Evolutionary conservation across 2,329 filamentous ascomycete species (phyloP).

Genomic region (Cladosporium sp.): DNA sequence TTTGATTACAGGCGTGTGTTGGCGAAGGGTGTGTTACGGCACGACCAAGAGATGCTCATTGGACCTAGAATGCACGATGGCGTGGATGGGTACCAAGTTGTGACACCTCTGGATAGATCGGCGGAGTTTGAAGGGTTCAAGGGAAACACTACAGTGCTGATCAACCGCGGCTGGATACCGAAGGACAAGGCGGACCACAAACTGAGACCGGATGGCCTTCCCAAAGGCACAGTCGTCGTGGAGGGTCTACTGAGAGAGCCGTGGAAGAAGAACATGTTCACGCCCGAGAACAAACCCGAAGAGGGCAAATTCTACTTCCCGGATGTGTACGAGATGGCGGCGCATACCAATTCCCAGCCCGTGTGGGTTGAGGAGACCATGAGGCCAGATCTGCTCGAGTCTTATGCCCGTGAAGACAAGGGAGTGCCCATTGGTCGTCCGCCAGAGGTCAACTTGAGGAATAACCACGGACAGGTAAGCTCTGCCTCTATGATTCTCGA

Average conservation of each 20-base stretch:
- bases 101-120: conserved; percentile 82
- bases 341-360: conserved; percentile 74
- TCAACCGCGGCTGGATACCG: conserved; percentile 89
- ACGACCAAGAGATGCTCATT: conserved; percentile 95
- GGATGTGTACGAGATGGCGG: conserved; percentile 89
- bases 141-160: conserved; percentile 67
- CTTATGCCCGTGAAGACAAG: conserved; percentile 72
- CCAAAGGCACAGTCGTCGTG: conserved; percentile 69
- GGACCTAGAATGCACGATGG: conserved; percentile 88
- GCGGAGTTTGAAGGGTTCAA: conserved; percentile 39
- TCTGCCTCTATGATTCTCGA: not conserved
- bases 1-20: conserved; percentile 90
- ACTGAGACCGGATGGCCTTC: conserved; percentile 63
- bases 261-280: conserved; percentile 98
- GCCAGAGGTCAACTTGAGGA: conserved; percentile 87
- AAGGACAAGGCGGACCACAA: conserved; percentile 69
- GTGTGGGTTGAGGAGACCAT: conserved; percentile 97
- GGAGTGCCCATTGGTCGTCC: conserved; percentile 87
- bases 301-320: conserved; percentile 91
- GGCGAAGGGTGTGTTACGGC: conserved; percentile 70
- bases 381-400: conserved; percentile 75
- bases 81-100: conserved; percentile 83
- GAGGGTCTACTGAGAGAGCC: conserved; percentile 84
- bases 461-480: conserved; percentile 79
- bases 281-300: conserved; percentile 82